Base-by-base conservation (phyloP, 306 rosid species). In the Sechiopsis laciniata region DNA sequence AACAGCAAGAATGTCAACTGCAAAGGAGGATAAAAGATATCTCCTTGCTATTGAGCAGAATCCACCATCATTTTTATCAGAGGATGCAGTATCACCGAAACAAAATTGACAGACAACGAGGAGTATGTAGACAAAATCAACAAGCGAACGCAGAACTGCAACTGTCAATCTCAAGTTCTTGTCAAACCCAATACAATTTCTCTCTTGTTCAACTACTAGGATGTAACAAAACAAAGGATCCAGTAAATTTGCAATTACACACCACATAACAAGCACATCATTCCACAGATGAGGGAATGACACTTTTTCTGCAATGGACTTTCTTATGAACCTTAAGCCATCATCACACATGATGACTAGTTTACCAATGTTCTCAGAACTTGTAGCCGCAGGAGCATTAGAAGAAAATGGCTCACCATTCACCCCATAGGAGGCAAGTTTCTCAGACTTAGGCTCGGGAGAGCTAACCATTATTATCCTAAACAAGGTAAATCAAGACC, bases 201-300 rank as follows among this genome's bases (percentile, higher is more conserved):
- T 48, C 7, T 8, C 9, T 1, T 76, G 50, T 19, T 9, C 29
- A 13, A 76, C 20, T 4, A 65, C 5, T 7, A 51, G 29, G 51
- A 55, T 21, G 32, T 66, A 76, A 42, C 65, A 76, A 26, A 55
- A 65, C 66, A 66, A 66, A 14, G 74, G 79, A 32, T 76, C 79
- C 71, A 76, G 10, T 9, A 17, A 48, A 61, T 17, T 55, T 48
- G 75, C 75, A 77, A 58, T 6, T 21, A 60, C 70, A 66, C 75
- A 77, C 13, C 52, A 7, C 13, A n/a, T 2, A 2, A 67, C 55
- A 67, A 67, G 37, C 14, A 26, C 48, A 32, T 21, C 54, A n/a
- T 74, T 62, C 77, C 77, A 64, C 29, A 64, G 4, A 64, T 64
- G 71, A 40, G 17, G 51, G 24, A 50, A 52, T 48, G 53, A 7